Percentiles rank a stretch among this genome's conserved stretches.
phyloP scores from a whole-genome alignment of 768 basidiomycete genomes.

The Mycena leptocephala region DNA sequence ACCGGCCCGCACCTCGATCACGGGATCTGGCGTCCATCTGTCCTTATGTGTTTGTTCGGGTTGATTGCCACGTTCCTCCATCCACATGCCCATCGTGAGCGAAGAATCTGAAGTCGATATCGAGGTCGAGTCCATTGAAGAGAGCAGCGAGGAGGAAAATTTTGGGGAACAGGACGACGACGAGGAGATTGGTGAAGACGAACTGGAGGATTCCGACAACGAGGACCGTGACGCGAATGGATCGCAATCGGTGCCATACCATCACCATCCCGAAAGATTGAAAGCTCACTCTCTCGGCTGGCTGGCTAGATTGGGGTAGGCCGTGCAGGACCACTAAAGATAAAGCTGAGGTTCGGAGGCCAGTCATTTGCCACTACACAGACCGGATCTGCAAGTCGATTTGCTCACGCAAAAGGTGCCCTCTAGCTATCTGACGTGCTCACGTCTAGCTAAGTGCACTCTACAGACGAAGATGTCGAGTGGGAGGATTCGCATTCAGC shows the following conservation, averaged over 20 bases:
- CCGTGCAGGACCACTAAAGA: constrained; percentile 15
- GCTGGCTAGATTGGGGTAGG: neutral
- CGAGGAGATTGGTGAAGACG: constrained; percentile 28
- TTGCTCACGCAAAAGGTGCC: constrained; percentile 17
- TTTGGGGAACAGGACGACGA: neutral
- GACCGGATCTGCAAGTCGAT: neutral
- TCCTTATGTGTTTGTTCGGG: no score
- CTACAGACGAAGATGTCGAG: constrained; percentile 56
- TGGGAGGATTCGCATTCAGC: constrained; percentile 50
- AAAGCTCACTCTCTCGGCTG: neutral
- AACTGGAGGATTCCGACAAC: constrained; percentile 33
- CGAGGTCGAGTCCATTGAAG: constrained; percentile 23
- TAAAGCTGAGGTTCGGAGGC: constrained; percentile 33
- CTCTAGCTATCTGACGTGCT: neutral
- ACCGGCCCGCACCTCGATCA: no score
- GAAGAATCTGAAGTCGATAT: constrained; percentile 37
- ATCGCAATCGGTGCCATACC: constrained; percentile 19
- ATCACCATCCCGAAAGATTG: neutral
- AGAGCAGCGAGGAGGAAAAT: constrained; percentile 16
- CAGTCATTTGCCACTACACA: constrained; percentile 5
- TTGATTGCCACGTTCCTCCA: no score
- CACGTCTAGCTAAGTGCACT: neutral
- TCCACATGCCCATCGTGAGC: constrained; percentile 16
- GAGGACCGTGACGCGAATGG: neutral
- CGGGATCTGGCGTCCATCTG: no score